These are phyloP conservation scores for Yamadazyma triangularis DNA, from an alignment of 1,139 yeast genomes.

Conservation along the genomic window DNA sequence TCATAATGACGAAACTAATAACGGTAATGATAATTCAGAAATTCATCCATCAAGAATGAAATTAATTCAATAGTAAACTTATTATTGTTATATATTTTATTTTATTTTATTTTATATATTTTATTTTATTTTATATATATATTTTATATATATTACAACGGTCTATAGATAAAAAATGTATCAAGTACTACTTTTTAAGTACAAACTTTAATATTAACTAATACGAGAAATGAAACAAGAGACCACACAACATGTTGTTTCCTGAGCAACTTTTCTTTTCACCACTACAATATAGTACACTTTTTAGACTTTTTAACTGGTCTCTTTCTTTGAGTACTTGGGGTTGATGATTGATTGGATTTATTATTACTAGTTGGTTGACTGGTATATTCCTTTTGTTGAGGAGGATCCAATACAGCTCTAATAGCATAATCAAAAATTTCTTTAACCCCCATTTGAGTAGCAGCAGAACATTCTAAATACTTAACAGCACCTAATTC, in stretches of 20 bases:
- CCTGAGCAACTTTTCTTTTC: too few relatives aligned
- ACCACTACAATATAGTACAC: conserved; percentile 44
- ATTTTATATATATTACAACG: too few relatives aligned
- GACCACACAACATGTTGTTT: too few relatives aligned
- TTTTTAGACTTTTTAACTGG: conserved; percentile 44
- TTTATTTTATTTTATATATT: too few relatives aligned
- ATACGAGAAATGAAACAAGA: too few relatives aligned
- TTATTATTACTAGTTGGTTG: conserved; percentile 4
- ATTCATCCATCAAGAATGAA: conserved; percentile 56
- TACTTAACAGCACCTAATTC: conserved; percentile 73
- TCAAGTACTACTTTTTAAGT: too few relatives aligned
- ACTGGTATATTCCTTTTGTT: conserved; percentile 7
- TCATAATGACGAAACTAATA: conserved; percentile 10
- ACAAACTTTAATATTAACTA: too few relatives aligned
- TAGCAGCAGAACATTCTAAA: conserved; percentile 90
- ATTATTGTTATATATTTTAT: too few relatives aligned
- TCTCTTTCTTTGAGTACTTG: conserved; percentile 17
- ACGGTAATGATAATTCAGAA: conserved; percentile 20
- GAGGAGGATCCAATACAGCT: conserved; percentile 60
- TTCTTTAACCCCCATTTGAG: conserved; percentile 80
- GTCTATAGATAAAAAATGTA: too few relatives aligned
- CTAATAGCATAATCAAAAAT: conserved; percentile 80
- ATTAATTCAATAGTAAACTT: conserved; percentile 5
- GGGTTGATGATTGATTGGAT: conserved; percentile 1
- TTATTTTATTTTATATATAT: too few relatives aligned